These are phyloP conservation scores for Trapa bicornis DNA, from an alignment of 345 rosid genomes.

Conservation along the genomic window DNA sequence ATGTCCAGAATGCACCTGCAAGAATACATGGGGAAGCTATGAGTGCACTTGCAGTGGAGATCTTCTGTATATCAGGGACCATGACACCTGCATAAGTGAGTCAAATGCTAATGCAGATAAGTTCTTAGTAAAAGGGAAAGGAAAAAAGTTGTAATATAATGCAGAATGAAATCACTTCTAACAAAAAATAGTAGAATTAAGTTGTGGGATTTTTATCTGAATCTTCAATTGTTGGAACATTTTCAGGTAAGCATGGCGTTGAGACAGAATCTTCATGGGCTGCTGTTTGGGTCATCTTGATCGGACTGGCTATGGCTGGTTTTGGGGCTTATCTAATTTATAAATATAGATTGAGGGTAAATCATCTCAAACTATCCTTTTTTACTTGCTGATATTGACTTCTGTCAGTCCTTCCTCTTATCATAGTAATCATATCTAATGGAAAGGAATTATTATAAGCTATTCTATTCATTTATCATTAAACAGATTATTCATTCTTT, in stretches of 20 bases:
- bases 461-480: background rate
- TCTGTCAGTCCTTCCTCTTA: background rate
- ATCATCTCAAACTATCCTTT: constrained; percentile 4
- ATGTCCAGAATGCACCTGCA: constrained; percentile 92
- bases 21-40: constrained; percentile 87
- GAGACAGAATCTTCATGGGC: constrained; percentile 81
- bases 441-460: background rate
- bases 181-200: background rate
- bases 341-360: constrained; percentile 84
- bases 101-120: constrained; percentile 1
- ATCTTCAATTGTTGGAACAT: background rate
- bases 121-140: background rate
- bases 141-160: background rate
- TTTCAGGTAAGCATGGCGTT: constrained; percentile 53
- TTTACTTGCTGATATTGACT: background rate
- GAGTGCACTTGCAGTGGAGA: constrained; percentile 82
- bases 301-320: constrained; percentile 71
- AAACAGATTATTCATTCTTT: too few species aligned
- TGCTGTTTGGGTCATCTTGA: constrained; percentile 76
- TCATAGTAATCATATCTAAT: background rate
- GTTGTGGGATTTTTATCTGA: background rate
- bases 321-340: constrained; percentile 76
- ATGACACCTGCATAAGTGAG: constrained; percentile 93
- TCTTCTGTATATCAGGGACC: constrained; percentile 84
- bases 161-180: background rate